Evolutionary conservation across 768 basidiomycete species (phyloP), one percentile per base, ranked within the genome.

Genomic region (Psilocybe cubensis): DNA sequence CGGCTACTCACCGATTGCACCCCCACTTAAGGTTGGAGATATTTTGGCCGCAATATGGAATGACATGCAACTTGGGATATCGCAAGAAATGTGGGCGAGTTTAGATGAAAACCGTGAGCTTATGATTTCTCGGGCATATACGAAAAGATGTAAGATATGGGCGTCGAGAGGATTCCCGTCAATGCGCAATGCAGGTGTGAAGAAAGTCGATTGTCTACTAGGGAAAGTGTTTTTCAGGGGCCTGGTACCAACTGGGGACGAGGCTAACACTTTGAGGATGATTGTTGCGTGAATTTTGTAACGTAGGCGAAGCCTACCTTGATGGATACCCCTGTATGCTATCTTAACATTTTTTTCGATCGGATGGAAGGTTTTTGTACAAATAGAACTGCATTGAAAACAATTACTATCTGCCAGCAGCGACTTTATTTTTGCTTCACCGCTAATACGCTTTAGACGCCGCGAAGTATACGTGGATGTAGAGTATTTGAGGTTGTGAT

Each of bases 21-120:
- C 76, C 1, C 78, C 80, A 2, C 83, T 89, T 63, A 80, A 78
- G 2, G 70, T 89, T 3, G 76, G 79, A n/a, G 87, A 88, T 61
- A 76, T 89, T 18, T 73, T 89, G 45, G 69, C 75, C 53, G 76
- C 76, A 45, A 72, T 88, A 41, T 79, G 84, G 62, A 70, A 68
- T 20, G 67, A 71, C n/a, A 65, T 88, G 58, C 82, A 81, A 52
- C 66, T 70, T 54, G 71, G 72, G 14, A 78, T 81, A 47, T 64
- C 73, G n/a, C 76, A 79, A 42, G 42, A 54, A 17, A 77, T 80
- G 58, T 82, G 76, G 73, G 73, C 57, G 0, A 62, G 60, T 20
- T 56, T 83, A 50, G 63, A 65, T 1, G 46, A 63, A 7, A 42
- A 62, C 11, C 68, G 76, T 45, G 71, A 73, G 67, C 59, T 63